Evolutionary conservation across 768 basidiomycete genomes (phyloP), one percentile per base, ranked within the genome.

Genomic region (Piloderma croceum): DNA sequence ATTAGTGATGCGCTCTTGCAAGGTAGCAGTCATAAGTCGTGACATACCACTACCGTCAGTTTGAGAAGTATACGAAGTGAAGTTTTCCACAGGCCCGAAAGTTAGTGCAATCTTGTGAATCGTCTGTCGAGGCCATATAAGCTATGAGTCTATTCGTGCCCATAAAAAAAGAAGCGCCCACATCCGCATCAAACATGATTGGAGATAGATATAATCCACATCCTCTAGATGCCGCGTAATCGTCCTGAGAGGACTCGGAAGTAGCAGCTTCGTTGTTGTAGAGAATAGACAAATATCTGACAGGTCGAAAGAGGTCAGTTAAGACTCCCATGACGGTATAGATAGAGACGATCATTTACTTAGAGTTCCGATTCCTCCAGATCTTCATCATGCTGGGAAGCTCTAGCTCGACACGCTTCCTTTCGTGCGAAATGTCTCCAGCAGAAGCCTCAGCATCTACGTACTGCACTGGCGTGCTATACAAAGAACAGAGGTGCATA

Each of bases 81-180:
- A 76, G 25, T 63, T 63, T 49, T 89, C 86, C 19, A 90, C 50
- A 4, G 64, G 57, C 22, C 87, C 87, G 52, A 89, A 90, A 27
- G 74, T 71, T 11, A 65, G 58, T 9, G 70, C 68, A 24, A 90
- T 62, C 19, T 59, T 64, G 11, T 63, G 61, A 20, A 86, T 58
- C 12, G 73, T 65, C 83, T 84, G 34, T 2, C 20, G 20, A 38
- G 23, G 17, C 20, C 19, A 20, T 22, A 17, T 27, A 34, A 29
- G 27, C 5, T 20, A 39, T 21, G 29, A 19, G 22, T 4, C 7
- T 20, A 40, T 15, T 34, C 15, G 12, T 7, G 2, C 19, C 13
- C 4, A 45, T 29, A 20, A n/a, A 38, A 29, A 40, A 25, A 32
- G 15, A 20, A 3, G 27, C 31, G 57, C 61, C 38, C 48, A 79